These are phyloP conservation scores for Sequoiadendron giganteum DNA, from an alignment of 75 land plant genomes.

Conservation along the genomic window DNA sequence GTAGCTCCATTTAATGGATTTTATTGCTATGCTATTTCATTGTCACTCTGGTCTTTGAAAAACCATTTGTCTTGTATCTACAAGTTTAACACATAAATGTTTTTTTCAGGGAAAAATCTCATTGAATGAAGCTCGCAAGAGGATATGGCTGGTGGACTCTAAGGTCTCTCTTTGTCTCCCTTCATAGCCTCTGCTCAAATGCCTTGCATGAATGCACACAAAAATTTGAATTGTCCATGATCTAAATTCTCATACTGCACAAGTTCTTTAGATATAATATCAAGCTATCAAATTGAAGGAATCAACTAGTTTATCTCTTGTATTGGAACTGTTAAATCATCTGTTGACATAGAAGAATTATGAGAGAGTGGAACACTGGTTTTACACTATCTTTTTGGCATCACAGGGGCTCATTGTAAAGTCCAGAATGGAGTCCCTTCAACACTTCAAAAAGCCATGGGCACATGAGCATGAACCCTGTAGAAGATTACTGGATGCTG, in stretches of 20 bases:
- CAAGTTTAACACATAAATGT: neutral
- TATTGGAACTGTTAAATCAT: neutral
- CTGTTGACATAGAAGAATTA: neutral
- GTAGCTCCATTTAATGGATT: neutral
- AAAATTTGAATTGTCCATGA: neutral
- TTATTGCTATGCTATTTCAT: neutral
- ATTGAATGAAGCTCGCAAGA: slow-evolving; percentile 41
- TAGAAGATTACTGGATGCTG: slow-evolving; percentile 58
- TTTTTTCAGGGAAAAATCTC: slow-evolving; percentile 29
- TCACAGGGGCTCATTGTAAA: slow-evolving; percentile 78
- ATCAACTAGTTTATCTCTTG: neutral
- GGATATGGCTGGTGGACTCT: slow-evolving; percentile 47
- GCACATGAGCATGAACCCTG: slow-evolving; percentile 87
- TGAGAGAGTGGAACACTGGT: neutral
- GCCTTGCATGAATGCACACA: neutral
- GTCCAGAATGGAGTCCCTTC: slow-evolving; percentile 75
- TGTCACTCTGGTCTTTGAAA: neutral
- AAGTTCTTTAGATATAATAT: neutral
- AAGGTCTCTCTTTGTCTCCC: slow-evolving; percentile 26
- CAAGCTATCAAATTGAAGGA: neutral
- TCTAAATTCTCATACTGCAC: neutral
- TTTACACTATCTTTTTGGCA: neutral
- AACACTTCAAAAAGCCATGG: slow-evolving; percentile 78
- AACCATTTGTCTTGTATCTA: neutral
- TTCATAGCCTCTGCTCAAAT: neutral